Evolutionary conservation across 129 eudicot species (phyloP), one percentile per base, ranked within the genome.

Genomic region (Ambrosia trifida): DNA sequence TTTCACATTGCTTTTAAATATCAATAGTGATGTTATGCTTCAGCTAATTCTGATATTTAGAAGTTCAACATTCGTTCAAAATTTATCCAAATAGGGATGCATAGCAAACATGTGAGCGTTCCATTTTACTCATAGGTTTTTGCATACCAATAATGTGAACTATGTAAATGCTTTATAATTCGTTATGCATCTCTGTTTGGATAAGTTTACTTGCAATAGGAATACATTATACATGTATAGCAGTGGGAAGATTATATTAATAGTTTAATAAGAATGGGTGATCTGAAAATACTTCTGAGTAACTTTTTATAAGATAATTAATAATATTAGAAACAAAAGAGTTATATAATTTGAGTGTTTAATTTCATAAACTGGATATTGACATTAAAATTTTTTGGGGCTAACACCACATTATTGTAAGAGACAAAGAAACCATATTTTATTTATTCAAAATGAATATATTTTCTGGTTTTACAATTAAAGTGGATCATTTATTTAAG

Each of bases 11-110:
- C 44, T 72, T 4, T 16, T 38, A 30, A 13, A 2, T 45, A 58
- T 66, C 16, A 52, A 61, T 56, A 11, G 28, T 52, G 35, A 38
- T 72, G 59, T 53, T 78, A 38, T 77, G 60, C 58, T 67, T 41
- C 33, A 2, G 52, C 66, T 57, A 63, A 40, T 63, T 68, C 24
- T 62, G 67, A 33, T 43, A 31, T 18, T 24, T 41, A 78, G 20
- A n/a, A 12, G 43, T 40, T 18, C 16, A 28, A 28, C 31, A 41
- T 31, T 12, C 57, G 53, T 44, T 12, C 31, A 28, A 12, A 75
- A 67, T 2, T 40, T 40, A 40, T 40, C 20, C 11, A 64, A 61
- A 61, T 6, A 45, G 32, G 44, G 9, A 40, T 40, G 11, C 44
- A 40, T 40, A 40, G 2, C 46, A 14, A 57, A 40, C 32, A 41